Evolutionary conservation across 768 basidiomycete genomes (phyloP), one percentile per base, ranked within the genome.

Genomic region (Fibroporia radiculosa): DNA sequence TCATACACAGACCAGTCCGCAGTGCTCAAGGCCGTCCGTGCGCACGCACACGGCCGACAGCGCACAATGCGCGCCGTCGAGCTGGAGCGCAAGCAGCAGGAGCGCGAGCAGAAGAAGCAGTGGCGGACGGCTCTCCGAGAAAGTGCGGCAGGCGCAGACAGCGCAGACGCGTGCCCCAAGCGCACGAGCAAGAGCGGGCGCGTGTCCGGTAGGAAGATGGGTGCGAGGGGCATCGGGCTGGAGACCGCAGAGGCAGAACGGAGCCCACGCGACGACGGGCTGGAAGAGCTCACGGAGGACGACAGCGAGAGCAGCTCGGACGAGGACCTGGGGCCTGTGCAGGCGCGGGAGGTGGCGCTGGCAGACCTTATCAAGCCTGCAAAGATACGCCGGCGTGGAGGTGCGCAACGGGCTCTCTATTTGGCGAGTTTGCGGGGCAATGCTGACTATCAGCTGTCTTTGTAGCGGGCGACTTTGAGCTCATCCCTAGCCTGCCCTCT

Each of bases 391-490:
- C 70, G 70, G 60, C 56, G 49, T 49, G 65, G 64, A 44, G 70
- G 75, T 73, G 58, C 44, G 68, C 57, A 0, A 22, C 13, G 26
- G 23, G n/a, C 4, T 29, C 33, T 47, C 40, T 37, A 37, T 44
- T 16, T 13, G 6, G 41, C 27, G 23, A 24, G 35, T 40, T 14
- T 25, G 33, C 3, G 33, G 20, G 25, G 20, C 16, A 29, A 13
- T 8, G 25, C 28, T 6, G 13, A 22, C n/a, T 6, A 22, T 19
- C 34, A 19, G 16, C 34, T 16, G n/a, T 40, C 36, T 20, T 36
- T 27, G 19, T 50, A 71, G 77, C 68, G 22, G 67, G 67, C 28
- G 78, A 78, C 44, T 82, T 78, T 50, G 78, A 80, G 62, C 56
- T 80, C 20, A 61, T 82, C 10, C 77, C 77, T 3, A 66, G 64